Percentiles rank a stretch among this genome's conserved stretches.
These are phyloP conservation scores for Globisporangium cylindrosporum DNA, from an alignment of 352 stramenopile species.

Conservation along the genomic window DNA sequence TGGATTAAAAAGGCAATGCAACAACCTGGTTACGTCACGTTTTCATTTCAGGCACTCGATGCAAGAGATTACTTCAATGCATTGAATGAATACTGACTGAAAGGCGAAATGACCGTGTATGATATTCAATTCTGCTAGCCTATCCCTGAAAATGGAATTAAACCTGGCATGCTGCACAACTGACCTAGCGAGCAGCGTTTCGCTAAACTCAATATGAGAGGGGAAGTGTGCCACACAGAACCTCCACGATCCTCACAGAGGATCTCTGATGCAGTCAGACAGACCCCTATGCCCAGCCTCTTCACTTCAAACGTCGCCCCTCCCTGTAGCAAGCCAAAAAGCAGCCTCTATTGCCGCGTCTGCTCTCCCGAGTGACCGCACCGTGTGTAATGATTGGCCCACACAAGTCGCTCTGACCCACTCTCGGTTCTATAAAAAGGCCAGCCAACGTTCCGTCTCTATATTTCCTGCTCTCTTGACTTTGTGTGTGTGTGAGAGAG, in stretches of 20 bases:
- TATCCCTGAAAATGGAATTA: too few relatives aligned
- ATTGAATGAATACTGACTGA: too few relatives aligned
- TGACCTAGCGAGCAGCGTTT: too few relatives aligned
- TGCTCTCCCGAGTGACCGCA: background rate
- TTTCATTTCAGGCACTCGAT: too few relatives aligned
- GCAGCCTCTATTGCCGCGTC: background rate
- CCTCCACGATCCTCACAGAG: background rate
- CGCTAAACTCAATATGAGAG: too few relatives aligned
- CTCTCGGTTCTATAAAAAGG: conserved; percentile 1
- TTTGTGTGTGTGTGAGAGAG: background rate
- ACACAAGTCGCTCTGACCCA: background rate
- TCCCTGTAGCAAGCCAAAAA: background rate
- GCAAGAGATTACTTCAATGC: too few relatives aligned
- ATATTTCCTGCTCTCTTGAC: background rate
- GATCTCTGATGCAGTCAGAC: background rate
- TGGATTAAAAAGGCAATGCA: too few relatives aligned
- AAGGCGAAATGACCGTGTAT: too few relatives aligned
- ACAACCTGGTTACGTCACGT: too few relatives aligned
- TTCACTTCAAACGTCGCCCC: conserved; percentile 7
- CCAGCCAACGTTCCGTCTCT: background rate
- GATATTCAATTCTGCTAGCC: too few relatives aligned
- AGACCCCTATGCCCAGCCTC: background rate
- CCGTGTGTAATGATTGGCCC: conserved; percentile 5
- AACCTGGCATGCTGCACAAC: too few relatives aligned
- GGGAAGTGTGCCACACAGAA: too few relatives aligned